Evolutionary conservation across 148 eudicot genomes (phyloP), one percentile per base, ranked within the genome.

Genomic region (Euryodendron excelsum): DNA sequence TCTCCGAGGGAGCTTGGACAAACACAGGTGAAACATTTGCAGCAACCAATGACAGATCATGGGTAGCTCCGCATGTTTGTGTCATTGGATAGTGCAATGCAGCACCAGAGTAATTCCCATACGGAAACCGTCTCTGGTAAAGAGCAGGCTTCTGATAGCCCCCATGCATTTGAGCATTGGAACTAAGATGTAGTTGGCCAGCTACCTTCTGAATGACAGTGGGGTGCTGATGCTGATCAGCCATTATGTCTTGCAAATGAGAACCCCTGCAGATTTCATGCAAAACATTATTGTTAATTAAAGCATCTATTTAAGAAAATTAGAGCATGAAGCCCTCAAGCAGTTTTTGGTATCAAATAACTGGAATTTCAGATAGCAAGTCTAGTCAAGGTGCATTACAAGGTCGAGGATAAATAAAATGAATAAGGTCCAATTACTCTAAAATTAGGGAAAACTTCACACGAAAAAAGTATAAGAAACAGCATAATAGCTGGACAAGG

Each of bases 1-100:
- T 92, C 88, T 92, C 96, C 2, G 88, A 25, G 12, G 96, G 96
- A 69, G 96, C 93, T 45, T 87, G 87, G 73, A 89, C 92, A 80
- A 88, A 81, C 55, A 92, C 87, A 4, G 91, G 89, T 36, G 83
- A 69, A 34, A 84, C 79, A 71, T 85, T 84, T 56, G 87, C 77
- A 56, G 79, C 64, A 59, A 76, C 76, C 76, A 86, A 70, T 14
- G 89, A 87, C 21, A 87, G 78, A 76, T 89, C 89, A 27, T 79
- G 86, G 78, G 84, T 75, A 36, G 84, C 67, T 36, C 28, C 71
- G 82, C 73, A 80, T 39, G 83, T 25, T 23, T 63, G 82, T 2
- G 82, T 55, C 69, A 76, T 59, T 27, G 93, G 85, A 83, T 84
- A 81, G 48, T 89, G 89, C 52, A 89, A 79, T 15, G 79, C 89